phyloP scores from a whole-genome alignment of 2,329 filamentous ascomycete species.

The Fragosphaeria purpurea region DNA sequence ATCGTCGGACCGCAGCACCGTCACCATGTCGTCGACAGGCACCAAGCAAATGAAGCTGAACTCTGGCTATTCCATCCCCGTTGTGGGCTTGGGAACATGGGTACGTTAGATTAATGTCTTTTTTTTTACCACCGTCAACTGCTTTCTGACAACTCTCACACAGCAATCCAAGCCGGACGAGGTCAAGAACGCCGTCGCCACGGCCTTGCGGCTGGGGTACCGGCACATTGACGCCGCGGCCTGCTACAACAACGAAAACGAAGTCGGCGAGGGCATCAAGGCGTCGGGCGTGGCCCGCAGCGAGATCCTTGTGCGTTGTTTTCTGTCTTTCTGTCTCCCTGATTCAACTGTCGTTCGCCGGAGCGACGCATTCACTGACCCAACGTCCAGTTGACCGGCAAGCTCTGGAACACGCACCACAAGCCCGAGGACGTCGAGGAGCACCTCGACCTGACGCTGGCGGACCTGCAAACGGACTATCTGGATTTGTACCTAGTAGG shows the following conservation, averaged over 20 bases:
- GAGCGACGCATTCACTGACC: no score
- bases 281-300: constrained; percentile 49
- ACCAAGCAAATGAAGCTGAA: constrained; percentile 9
- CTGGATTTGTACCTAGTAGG: constrained; percentile 51
- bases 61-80: constrained; percentile 22
- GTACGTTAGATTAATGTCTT: not conserved
- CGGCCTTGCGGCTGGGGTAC: constrained; percentile 42
- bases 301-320: constrained; percentile 44
- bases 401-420: constrained; percentile 52
- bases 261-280: constrained; percentile 51
- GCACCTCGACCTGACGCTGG: constrained; percentile 43
- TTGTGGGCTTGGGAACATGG: constrained; percentile 32
- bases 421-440: constrained; percentile 51
- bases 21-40: no score
- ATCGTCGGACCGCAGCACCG: no score
- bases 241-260: constrained; percentile 55
- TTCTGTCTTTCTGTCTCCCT: no score
- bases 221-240: constrained; percentile 42
- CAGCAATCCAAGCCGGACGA: not conserved
- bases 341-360: no score
- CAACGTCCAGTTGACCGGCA: constrained; percentile 28
- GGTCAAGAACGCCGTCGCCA: constrained; percentile 49
- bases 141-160: no score
- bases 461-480: constrained; percentile 50
- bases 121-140: no score